Conservation (phyloP, 257 asterid species). For the Nicotiana noctiflora region DNA sequence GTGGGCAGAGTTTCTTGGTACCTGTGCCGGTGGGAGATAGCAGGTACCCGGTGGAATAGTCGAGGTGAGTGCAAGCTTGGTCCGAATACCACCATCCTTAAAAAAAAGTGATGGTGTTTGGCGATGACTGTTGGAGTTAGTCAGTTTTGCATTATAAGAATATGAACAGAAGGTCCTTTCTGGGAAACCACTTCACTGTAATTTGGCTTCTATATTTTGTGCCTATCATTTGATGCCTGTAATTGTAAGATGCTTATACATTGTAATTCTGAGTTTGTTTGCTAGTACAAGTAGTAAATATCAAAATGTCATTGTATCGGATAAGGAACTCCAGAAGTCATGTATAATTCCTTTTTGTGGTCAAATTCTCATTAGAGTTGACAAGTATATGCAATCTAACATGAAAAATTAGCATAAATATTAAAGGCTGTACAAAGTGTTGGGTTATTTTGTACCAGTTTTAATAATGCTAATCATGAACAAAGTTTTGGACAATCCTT, state of each 20-base stretch:
- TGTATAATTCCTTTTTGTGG: not conserved
- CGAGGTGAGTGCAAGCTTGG: too few species aligned
- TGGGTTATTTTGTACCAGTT: not conserved
- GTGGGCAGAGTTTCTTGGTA: too few species aligned
- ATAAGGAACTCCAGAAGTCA: not conserved
- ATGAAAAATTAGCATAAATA: not conserved
- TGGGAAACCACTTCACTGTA: not conserved
- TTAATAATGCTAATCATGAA: not conserved
- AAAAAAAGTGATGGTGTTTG: not conserved
- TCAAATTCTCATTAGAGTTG: not conserved
- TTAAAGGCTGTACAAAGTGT: not conserved
- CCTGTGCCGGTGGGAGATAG: too few species aligned
- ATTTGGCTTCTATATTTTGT: not conserved
- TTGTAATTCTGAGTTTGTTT: not conserved
- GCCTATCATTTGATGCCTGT: not conserved
- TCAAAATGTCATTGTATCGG: not conserved
- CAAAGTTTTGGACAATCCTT: not conserved
- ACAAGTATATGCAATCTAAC: not conserved
- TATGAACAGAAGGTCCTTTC: not conserved
- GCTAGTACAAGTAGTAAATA: not conserved
- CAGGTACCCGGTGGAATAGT: too few species aligned
- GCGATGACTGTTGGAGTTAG: not conserved
- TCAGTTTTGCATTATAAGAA: not conserved
- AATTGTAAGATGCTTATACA: not conserved
- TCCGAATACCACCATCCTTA: too few species aligned